Base-by-base conservation (phyloP, 768 basidiomycete species). In the Xerocomellus amylosporus region DNA sequence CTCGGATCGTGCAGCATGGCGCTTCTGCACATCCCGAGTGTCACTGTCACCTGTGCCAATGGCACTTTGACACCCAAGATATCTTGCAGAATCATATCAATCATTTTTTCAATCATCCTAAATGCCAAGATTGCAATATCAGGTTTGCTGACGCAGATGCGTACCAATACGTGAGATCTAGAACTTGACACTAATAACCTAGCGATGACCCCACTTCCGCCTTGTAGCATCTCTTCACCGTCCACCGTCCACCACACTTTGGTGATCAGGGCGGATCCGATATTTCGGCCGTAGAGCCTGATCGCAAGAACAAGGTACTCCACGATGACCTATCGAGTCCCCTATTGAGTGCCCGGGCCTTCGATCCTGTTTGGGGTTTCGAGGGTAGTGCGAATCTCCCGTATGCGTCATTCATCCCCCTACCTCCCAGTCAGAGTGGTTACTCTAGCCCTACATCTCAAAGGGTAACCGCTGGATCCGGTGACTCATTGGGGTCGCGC, bases 51-150 rank as follows among this genome's bases (percentile, higher is more conserved):
- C 50, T 61, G 4, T 81, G 79, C 58, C 69, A 66, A 9, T 68
- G 71, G 51, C 72, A 72, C 33, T 81, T 81, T 53, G 71, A 74
- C 38, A 68, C 68, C 14, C 46, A 63, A 2, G 71, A 74, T 22
- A 60, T 67, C 19, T 55, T 78, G 24, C 68, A 74, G 42, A 67
- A 66, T 30, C 80, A 82, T 55, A 77, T 75, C 59, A 65, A 55
- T 19, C 67, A 69, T 12, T 79, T 80, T 17, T 64, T 69, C 22
- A 64, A 58, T 17, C 81, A 82, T 63, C 78, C 81, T 3, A 75
- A 73, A 49, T 81, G 81, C 51, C 55, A 63, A 24, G 60, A 66
- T 30, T 82, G 80, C 48, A 60, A 66, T n/a, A 47, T 72, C 42
- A 76, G 78, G 30, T 80, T 79, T 52, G 56, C 66, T 42, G 74